phyloP scores from a whole-genome alignment of 139 green algal species.

The Micractinium sp. region DNA sequence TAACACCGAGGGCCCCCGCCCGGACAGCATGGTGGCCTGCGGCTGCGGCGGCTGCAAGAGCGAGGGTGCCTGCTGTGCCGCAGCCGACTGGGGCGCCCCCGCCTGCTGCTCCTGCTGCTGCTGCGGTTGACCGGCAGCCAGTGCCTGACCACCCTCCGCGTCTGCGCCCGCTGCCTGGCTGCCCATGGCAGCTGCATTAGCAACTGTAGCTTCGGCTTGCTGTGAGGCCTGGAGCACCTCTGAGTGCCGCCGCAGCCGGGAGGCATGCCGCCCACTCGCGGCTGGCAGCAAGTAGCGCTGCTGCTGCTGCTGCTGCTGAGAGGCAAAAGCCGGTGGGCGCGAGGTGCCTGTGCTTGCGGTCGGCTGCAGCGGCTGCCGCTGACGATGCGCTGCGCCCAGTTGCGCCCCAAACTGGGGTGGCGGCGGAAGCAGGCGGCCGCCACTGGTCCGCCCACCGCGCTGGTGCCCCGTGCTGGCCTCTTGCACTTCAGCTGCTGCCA shows the following conservation, averaged over 20 bases:
- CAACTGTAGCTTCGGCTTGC: not conserved
- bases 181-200: not conserved
- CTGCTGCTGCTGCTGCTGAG: slow-evolving; percentile 10
- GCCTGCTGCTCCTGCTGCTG: not conserved
- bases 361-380: slow-evolving; percentile 18
- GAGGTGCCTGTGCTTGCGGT: slow-evolving; percentile 38
- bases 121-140: not conserved
- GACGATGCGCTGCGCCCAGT: not conserved
- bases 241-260: slow-evolving; percentile 8
- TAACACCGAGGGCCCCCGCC: not conserved
- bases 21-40: slow-evolving; percentile 31
- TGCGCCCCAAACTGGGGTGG: slow-evolving; percentile 13
- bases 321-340: not conserved
- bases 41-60: not conserved
- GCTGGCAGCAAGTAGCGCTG: not conserved
- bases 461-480: slow-evolving; percentile 35
- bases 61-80: not conserved
- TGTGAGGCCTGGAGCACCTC: not conserved
- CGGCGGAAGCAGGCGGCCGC: not conserved
- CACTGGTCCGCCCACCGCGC: not conserved
- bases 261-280: slow-evolving; percentile 9
- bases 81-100: not conserved
- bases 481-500: not conserved
- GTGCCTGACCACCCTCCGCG: not conserved
- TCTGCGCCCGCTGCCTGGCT: not conserved